Conservation (phyloP, 495 filamentous ascomycete species). For the Xylaria bambusicola region DNA sequence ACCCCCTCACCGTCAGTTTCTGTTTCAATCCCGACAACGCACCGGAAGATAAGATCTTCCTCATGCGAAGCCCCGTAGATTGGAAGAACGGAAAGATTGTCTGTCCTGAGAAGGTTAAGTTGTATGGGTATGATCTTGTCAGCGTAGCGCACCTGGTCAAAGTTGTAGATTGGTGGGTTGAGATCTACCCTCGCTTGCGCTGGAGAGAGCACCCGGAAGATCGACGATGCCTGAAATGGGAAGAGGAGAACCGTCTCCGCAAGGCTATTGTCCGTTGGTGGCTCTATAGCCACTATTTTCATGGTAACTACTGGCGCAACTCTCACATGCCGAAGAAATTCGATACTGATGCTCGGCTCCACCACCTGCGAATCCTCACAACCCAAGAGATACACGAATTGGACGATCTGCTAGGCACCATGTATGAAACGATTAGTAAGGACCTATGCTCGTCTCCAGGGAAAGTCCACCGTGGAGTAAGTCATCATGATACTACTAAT, state of each 20-base stretch:
- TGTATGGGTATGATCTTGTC: slow-evolving; percentile 12
- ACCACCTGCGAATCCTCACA: slow-evolving; percentile 35
- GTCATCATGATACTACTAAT: slow-evolving; percentile 15
- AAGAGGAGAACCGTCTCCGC: slow-evolving; percentile 63
- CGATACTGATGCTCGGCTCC: slow-evolving; percentile 28
- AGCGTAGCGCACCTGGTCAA: slow-evolving; percentile 23
- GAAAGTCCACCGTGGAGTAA: slow-evolving; percentile 27
- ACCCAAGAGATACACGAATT: slow-evolving; percentile 40
- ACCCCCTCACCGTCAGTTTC: slow-evolving; percentile 20
- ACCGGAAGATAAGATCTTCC: slow-evolving; percentile 8
- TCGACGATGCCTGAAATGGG: slow-evolving; percentile 59
- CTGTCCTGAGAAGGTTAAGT: slow-evolving; percentile 11
- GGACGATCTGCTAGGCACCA: slow-evolving; percentile 32
- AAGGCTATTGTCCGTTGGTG: slow-evolving; percentile 70
- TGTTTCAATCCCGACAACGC: not conserved
- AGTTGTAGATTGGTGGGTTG: slow-evolving; percentile 47
- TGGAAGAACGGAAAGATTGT: slow-evolving; percentile 15
- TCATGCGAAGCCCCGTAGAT: slow-evolving; percentile 19
- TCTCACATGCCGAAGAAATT: slow-evolving; percentile 17
- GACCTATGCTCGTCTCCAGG: slow-evolving; percentile 41
- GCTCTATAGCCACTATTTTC: slow-evolving; percentile 50
- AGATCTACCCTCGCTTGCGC: slow-evolving; percentile 66
- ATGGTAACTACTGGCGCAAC: slow-evolving; percentile 25
- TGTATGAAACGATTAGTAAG: slow-evolving; percentile 33
- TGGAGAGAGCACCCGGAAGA: slow-evolving; percentile 62